Conservation (phyloP, 2,329 filamentous ascomycete genomes). For the Aureobasidium sp. region DNA sequence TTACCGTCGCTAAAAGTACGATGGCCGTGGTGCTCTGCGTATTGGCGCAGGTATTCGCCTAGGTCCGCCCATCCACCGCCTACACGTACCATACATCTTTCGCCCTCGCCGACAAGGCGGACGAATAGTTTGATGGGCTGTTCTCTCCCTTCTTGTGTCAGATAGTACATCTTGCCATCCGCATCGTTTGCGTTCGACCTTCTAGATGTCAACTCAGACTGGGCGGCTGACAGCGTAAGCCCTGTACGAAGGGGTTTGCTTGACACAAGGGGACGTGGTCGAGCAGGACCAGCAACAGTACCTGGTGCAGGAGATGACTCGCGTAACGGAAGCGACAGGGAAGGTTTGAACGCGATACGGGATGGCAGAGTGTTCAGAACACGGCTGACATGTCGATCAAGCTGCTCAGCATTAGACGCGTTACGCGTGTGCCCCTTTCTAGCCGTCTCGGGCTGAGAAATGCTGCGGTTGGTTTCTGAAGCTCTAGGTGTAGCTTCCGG, state of each 20-base stretch:
- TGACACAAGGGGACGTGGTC: not conserved
- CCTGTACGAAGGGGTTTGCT: conserved; percentile 1
- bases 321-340: conserved; percentile 47
- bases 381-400: conserved; percentile 48
- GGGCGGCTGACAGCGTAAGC: conserved; percentile 17
- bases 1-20: conserved; percentile 51
- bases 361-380: conserved; percentile 42
- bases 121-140: conserved; percentile 93
- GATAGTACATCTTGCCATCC: conserved; percentile 87
- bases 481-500: not conserved
- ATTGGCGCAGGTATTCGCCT: conserved; percentile 89
- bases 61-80: conserved; percentile 98
- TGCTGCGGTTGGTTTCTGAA: not conserved
- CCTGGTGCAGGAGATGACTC: not conserved
- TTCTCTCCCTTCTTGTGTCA: conserved; percentile 75
- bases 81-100: conserved; percentile 95
- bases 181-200: conserved; percentile 23
- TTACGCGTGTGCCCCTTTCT: conserved; percentile 8
- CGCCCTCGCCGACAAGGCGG: conserved; percentile 83
- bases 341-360: conserved; percentile 45
- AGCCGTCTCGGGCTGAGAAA: not conserved
- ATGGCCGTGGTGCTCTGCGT: conserved; percentile 85
- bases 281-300: not conserved
- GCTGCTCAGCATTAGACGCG: conserved; percentile 55
- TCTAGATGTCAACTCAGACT: not conserved